A percentile compares a stretch with the other conserved stretches of the same genome.
These are phyloP conservation scores for Vitis amurensis DNA, from an alignment of 164 flowering plant species.

Conservation along the genomic window DNA sequence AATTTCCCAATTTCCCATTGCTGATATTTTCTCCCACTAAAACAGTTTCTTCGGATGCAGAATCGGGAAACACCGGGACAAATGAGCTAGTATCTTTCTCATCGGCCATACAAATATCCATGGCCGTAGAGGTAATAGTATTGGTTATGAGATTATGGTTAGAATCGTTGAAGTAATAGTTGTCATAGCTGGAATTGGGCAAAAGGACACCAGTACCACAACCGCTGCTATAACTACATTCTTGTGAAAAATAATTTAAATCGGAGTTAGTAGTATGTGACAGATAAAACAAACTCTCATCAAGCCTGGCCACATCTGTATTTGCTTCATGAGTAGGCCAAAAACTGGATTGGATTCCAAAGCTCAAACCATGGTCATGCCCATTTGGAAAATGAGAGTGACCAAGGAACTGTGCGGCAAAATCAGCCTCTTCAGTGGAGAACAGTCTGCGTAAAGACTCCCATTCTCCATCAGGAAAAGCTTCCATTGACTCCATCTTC, in stretches of 20 bases:
- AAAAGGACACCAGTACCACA: constrained; percentile 8
- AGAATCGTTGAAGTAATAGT: constrained; percentile 3
- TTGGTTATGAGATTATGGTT: constrained; percentile 8
- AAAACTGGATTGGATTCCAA: constrained; percentile 8
- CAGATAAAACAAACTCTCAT: constrained; percentile 15
- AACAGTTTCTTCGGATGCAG: constrained; percentile 12
- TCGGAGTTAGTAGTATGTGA: constrained; percentile 14
- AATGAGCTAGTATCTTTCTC: constrained; percentile 4
- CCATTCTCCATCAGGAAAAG: constrained; percentile 46
- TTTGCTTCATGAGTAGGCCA: constrained; percentile 11
- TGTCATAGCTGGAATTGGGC: constrained; percentile 12
- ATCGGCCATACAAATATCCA: constrained; percentile 13
- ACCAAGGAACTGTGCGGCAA: constrained; percentile 15
- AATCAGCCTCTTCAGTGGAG: constrained; percentile 31
- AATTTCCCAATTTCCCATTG: constrained; percentile 5
- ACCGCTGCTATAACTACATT: constrained; percentile 18
- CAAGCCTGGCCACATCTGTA: background rate
- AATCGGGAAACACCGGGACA: constrained; percentile 14
- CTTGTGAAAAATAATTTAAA: constrained; percentile 19
- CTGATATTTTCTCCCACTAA: constrained; percentile 2
- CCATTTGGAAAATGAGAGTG: constrained; percentile 8
- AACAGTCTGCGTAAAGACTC: constrained; percentile 39
- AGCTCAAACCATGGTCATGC: constrained; percentile 13
- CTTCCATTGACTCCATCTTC: constrained; percentile 59
- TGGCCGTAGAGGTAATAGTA: constrained; percentile 11